Evolutionary conservation across 208 protist genomes (phyloP).

Genomic region (Acanthamoeba royreba): DNA sequence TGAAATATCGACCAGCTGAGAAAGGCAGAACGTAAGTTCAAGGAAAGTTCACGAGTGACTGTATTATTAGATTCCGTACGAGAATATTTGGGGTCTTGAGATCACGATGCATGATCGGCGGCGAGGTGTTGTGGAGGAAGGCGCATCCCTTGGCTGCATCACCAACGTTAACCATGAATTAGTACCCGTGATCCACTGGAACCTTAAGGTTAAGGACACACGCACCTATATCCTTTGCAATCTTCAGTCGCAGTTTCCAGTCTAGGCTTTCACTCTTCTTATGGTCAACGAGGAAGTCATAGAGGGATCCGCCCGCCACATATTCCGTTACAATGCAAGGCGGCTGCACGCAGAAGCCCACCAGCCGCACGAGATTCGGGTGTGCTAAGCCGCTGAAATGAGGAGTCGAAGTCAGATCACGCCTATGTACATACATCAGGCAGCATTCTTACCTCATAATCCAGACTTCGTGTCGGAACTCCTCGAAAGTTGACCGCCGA

Average conservation of each 20-base stretch:
- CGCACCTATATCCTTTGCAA: constrained; percentile 29
- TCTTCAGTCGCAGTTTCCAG: constrained; percentile 26
- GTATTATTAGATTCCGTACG: not conserved
- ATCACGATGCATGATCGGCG: not conserved
- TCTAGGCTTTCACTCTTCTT: not conserved
- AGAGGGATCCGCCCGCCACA: not conserved
- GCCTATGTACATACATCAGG: not conserved
- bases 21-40: not conserved
- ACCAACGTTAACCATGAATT: not conserved
- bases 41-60: not conserved
- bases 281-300: not conserved
- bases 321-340: constrained; percentile 43
- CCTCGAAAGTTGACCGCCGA: not conserved
- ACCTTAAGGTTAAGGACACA: not conserved
- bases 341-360: constrained; percentile 22
- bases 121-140: not conserved
- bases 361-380: not conserved
- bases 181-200: not conserved
- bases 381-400: not conserved
- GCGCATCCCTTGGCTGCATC: not conserved
- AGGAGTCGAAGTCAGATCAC: not conserved
- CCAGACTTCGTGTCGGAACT: constrained; percentile 42
- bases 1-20: not conserved
- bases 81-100: constrained; percentile 18
- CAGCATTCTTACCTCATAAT: not conserved